Percentiles rank a stretch among this genome's conserved stretches.
These are phyloP conservation scores for Agaricus subrufescens DNA, from an alignment of 768 basidiomycete species.

Conservation along the genomic window DNA sequence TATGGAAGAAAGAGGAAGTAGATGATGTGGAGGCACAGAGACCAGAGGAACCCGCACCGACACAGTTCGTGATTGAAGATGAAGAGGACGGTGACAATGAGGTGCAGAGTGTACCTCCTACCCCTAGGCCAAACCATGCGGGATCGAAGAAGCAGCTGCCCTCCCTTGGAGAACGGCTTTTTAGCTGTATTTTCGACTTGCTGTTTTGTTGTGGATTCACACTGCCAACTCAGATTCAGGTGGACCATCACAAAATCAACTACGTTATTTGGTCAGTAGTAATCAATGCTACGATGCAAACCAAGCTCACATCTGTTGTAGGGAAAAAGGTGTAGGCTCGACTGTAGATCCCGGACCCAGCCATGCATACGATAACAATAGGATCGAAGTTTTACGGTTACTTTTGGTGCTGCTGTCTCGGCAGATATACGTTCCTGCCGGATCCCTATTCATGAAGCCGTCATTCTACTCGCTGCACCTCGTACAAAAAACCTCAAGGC, in stretches of 20 bases:
- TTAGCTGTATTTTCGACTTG: conserved; percentile 77
- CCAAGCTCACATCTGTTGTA: conserved; percentile 22
- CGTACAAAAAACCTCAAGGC: conserved; percentile 69
- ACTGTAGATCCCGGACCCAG: conserved; percentile 66
- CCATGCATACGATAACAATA: conserved; percentile 70
- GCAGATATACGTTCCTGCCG: conserved; percentile 80
- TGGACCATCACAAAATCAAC: conserved; percentile 78
- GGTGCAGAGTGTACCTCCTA: conserved; percentile 20
- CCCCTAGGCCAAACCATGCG: conserved; percentile 13
- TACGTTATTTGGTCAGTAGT: conserved; percentile 81
- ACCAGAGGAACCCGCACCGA: conserved; percentile 18
- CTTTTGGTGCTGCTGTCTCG: conserved; percentile 85
- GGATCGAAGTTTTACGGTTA: conserved; percentile 85
- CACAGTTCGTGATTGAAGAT: conserved; percentile 88
- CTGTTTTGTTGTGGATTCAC: conserved; percentile 95
- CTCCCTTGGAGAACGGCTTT: conserved; percentile 77
- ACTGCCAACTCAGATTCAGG: conserved; percentile 69
- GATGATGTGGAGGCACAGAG: conserved; percentile 24
- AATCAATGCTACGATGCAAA: not conserved
- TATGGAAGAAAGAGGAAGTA: conserved; percentile 73
- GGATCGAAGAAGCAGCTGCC: conserved; percentile 48
- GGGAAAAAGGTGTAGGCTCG: conserved; percentile 95
- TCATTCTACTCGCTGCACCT: conserved; percentile 76
- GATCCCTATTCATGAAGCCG: conserved; percentile 64
- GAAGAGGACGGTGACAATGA: conserved; percentile 52